Conservation (phyloP, 129 eudicot genomes). For the Pulicaria dysenterica region DNA sequence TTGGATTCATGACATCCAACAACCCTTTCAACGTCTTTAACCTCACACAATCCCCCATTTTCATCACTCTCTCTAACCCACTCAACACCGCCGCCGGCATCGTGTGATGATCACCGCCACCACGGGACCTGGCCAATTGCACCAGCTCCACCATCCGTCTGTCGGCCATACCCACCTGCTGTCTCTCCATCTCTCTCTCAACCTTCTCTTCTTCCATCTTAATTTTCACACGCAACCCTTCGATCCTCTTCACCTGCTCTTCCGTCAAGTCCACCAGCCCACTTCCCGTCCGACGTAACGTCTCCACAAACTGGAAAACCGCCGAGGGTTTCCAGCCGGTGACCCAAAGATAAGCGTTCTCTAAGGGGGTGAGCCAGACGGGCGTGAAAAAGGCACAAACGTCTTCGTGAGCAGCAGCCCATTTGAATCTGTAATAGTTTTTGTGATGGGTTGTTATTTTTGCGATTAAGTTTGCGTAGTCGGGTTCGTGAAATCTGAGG, state of each 20-base stretch:
- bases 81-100: slow-evolving; percentile 33
- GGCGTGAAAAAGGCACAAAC: slow-evolving; percentile 59
- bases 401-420: slow-evolving; percentile 78
- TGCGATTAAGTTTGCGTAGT: slow-evolving; percentile 40
- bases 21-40: slow-evolving; percentile 67
- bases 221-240: slow-evolving; percentile 50
- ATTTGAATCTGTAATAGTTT: slow-evolving; percentile 62
- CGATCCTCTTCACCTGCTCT: slow-evolving; percentile 51
- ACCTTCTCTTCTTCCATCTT: slow-evolving; percentile 70
- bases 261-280: slow-evolving; percentile 47
- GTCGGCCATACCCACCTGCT: slow-evolving; percentile 67
- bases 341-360: slow-evolving; percentile 60
- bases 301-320: slow-evolving; percentile 52
- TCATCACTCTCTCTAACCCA: slow-evolving; percentile 74
- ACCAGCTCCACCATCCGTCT: slow-evolving; percentile 58
- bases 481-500: slow-evolving; percentile 16
- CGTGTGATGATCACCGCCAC: slow-evolving; percentile 1
- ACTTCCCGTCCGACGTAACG: slow-evolving; percentile 28
- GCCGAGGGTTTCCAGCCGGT: slow-evolving; percentile 92
- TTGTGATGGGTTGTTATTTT: slow-evolving; percentile 75
- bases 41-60: slow-evolving; percentile 82
- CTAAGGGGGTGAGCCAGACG: slow-evolving; percentile 60
- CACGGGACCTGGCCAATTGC: slow-evolving; percentile 15
- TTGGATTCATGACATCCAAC: slow-evolving; percentile 63
- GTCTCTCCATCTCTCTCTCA: slow-evolving; percentile 87